These are phyloP conservation scores for Aspergillus pseudoviridinutans DNA, from an alignment of 2,329 filamentous ascomycete genomes.

Conservation along the genomic window DNA sequence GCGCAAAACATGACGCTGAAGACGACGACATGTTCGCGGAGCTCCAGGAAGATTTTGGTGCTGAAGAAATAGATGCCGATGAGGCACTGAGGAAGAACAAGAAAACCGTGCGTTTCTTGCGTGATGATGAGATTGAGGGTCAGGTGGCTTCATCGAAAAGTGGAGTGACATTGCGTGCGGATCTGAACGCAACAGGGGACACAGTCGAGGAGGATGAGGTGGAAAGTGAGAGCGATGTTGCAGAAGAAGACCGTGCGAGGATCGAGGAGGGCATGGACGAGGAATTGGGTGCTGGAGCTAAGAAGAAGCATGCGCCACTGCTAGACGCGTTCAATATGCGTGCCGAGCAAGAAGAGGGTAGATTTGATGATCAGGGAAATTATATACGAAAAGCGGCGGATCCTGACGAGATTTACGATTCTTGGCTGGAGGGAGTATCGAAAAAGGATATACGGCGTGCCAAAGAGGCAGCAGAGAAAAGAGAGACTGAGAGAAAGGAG, in stretches of 20 bases:
- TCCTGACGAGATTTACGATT: constrained; percentile 84
- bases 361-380: constrained; percentile 87
- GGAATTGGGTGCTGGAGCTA: constrained; percentile 82
- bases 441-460: constrained; percentile 92
- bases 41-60: constrained; percentile 55
- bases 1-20: constrained; percentile 35
- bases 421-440: constrained; percentile 85
- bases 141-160: constrained; percentile 71
- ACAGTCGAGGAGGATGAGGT: constrained; percentile 62
- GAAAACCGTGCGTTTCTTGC: constrained; percentile 59
- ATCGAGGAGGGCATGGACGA: constrained; percentile 76
- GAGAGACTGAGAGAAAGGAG: constrained; percentile 70
- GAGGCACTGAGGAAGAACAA: constrained; percentile 55
- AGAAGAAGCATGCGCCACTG: constrained; percentile 89
- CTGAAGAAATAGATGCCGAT: constrained; percentile 51
- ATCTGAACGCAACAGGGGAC: constrained; percentile 50
- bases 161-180: constrained; percentile 61
- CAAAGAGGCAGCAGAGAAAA: constrained; percentile 78
- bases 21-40: constrained; percentile 81
- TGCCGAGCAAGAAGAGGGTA: constrained; percentile 83
- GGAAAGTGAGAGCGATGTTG: constrained; percentile 54
- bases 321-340: constrained; percentile 96
- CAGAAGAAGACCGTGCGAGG: constrained; percentile 66
- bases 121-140: constrained; percentile 67
- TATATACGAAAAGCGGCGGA: constrained; percentile 86